Conservation (phyloP, 2,329 filamentous ascomycete genomes). For the Dryadomyces quercivorus region DNA sequence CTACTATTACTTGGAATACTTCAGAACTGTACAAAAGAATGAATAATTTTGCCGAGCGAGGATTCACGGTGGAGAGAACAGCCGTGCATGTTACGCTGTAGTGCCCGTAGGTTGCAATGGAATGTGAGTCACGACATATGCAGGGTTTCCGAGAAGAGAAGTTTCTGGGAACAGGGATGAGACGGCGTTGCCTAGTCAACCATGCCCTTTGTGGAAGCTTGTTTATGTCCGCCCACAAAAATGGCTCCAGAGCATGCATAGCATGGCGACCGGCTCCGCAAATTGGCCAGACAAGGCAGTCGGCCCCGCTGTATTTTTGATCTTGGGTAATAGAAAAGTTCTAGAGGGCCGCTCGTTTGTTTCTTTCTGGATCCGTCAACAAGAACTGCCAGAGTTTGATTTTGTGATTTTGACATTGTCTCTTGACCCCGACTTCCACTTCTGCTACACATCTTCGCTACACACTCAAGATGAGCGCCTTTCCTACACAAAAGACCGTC, state of each 20-base stretch:
- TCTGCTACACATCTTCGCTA: neutral
- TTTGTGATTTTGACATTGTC: no score
- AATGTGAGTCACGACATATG: constrained; percentile 1
- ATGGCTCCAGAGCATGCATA: neutral
- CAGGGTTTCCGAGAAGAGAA: no score
- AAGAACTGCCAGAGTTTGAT: neutral
- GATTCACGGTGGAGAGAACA: no score
- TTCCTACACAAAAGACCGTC: constrained; percentile 19
- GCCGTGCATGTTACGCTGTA: no score
- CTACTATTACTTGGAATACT: neutral
- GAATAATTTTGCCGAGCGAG: no score
- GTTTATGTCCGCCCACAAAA: constrained; percentile 6
- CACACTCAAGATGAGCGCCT: constrained; percentile 4
- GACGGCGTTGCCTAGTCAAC: constrained; percentile 9
- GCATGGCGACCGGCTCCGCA: neutral
- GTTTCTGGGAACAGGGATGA: no score
- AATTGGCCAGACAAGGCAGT: neutral
- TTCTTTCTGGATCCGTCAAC: no score
- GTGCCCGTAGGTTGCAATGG: neutral
- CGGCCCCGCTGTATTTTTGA: neutral
- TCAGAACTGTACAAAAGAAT: no score
- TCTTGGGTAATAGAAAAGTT: neutral
- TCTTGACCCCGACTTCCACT: no score
- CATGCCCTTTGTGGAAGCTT: constrained; percentile 2
- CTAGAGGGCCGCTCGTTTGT: neutral